Evolutionary conservation across 805 yeast genomes (phyloP).

Genomic region (Starmerella riodocensis): DNA sequence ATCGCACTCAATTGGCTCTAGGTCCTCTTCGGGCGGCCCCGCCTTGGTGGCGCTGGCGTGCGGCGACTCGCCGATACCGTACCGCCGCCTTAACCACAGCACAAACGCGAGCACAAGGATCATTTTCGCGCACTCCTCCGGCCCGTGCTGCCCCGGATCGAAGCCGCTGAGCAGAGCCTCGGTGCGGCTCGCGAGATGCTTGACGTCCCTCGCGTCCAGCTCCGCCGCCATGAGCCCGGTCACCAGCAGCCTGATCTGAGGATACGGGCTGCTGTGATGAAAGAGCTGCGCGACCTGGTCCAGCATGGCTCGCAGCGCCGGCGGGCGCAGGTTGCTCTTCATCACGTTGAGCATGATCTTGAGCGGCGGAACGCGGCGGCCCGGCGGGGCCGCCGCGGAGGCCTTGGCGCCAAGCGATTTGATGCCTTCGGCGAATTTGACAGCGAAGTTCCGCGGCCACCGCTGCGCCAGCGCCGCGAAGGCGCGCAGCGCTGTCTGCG

Average conservation of each 20-base stretch:
- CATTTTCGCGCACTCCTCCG: background rate
- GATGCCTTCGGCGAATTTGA: slow-evolving; percentile 12
- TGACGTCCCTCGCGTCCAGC: slow-evolving; percentile 11
- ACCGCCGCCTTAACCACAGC: slow-evolving; percentile 13
- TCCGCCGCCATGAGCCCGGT: slow-evolving; percentile 3
- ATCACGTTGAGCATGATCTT: slow-evolving; percentile 3
- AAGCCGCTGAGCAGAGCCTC: slow-evolving; percentile 6
- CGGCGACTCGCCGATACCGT: slow-evolving; percentile 4
- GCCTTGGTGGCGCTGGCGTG: background rate
- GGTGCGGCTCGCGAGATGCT: background rate
- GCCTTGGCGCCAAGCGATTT: background rate
- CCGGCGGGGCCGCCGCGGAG: background rate
- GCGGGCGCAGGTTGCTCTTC: background rate
- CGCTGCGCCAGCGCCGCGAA: slow-evolving; percentile 3
- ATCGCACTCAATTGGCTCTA: slow-evolving; percentile 7
- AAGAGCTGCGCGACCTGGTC: slow-evolving; percentile 3
- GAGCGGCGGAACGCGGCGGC: background rate
- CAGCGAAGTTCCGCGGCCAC: slow-evolving; percentile 7
- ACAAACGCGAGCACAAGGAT: slow-evolving; percentile 6
- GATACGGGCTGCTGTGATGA: background rate
- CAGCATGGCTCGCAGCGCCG: slow-evolving; percentile 2
- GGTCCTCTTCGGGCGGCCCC: background rate
- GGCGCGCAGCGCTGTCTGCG: slow-evolving; percentile 11
- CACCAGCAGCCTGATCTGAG: slow-evolving; percentile 1
- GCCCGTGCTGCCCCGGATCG: slow-evolving; percentile 3